These are phyloP conservation scores for Claviceps pusilla DNA, from an alignment of 2,329 filamentous ascomycete genomes.

Conservation along the genomic window DNA sequence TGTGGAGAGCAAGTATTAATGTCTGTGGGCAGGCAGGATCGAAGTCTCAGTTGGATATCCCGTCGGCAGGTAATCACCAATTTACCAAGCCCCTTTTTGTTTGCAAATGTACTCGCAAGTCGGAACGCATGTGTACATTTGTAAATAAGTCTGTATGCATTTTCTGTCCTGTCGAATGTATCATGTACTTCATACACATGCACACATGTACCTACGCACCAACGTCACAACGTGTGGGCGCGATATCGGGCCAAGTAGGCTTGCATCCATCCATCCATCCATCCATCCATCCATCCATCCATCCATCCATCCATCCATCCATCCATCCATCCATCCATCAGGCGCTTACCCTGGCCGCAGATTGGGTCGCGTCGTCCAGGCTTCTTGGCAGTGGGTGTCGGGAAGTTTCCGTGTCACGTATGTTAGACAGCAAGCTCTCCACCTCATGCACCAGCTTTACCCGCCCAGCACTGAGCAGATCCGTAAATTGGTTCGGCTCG, in stretches of 20 bases:
- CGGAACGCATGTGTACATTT: background rate
- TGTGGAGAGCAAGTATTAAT: background rate
- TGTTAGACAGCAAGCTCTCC: background rate
- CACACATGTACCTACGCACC: too few relatives aligned
- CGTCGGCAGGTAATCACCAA: too few relatives aligned
- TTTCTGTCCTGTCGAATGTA: too few relatives aligned
- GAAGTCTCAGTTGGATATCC: background rate
- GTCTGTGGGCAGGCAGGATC: background rate
- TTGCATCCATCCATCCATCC: background rate
- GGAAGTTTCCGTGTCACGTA: background rate
- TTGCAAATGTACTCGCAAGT: background rate
- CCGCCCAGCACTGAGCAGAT: background rate
- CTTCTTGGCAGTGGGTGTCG: background rate
- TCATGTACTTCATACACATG: too few relatives aligned
- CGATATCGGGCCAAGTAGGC: background rate
- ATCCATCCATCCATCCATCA: background rate
- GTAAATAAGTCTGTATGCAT: too few relatives aligned
- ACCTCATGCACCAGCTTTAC: background rate
- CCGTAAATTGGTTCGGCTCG: background rate
- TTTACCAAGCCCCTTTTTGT: background rate
- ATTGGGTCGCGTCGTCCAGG: slow-evolving; percentile 6
- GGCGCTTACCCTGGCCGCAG: slow-evolving; percentile 6
- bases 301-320: background rate
- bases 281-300: background rate
- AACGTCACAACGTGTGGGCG: background rate